These are phyloP conservation scores for Mycena albidolilacea DNA, from an alignment of 768 basidiomycete species.

Conservation along the genomic window DNA sequence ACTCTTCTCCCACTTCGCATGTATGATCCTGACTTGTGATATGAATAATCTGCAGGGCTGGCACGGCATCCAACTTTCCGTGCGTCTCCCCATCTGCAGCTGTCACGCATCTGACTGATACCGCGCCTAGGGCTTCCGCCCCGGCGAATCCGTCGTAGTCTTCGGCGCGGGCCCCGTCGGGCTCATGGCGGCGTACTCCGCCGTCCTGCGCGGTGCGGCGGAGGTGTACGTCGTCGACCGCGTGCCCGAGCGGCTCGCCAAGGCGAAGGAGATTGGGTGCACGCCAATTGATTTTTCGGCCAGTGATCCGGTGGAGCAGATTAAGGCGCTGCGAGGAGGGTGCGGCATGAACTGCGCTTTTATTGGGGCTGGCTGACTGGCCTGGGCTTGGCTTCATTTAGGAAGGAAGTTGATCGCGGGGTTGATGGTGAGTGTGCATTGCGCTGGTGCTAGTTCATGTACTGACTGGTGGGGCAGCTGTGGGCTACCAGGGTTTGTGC, in stretches of 20 bases:
- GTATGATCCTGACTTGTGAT: background rate
- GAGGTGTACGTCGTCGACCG: constrained; percentile 71
- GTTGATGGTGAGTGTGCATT: constrained; percentile 56
- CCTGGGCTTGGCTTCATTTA: constrained; percentile 26
- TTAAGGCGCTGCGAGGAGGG: constrained; percentile 61
- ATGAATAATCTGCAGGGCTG: constrained; percentile 54
- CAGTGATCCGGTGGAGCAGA: constrained; percentile 65
- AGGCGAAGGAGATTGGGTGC: constrained; percentile 68
- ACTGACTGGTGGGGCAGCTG: constrained; percentile 49
- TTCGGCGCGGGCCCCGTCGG: constrained; percentile 71
- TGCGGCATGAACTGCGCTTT: constrained; percentile 25
- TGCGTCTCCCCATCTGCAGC: constrained; percentile 35
- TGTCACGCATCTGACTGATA: background rate
- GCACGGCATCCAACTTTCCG: constrained; percentile 67
- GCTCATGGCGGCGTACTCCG: constrained; percentile 73
- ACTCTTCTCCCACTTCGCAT: background rate
- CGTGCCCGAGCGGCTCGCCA: constrained; percentile 66
- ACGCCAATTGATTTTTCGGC: constrained; percentile 64
- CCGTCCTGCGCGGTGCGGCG: constrained; percentile 64
- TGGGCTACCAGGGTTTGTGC: constrained; percentile 60
- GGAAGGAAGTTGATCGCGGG: constrained; percentile 65
- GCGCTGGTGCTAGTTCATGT: background rate
- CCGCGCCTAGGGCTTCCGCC: constrained; percentile 58
- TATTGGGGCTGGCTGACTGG: constrained; percentile 1
- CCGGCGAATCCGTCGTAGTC: constrained; percentile 67